Evolutionary conservation across 306 rosid species (phyloP).

Genomic region (Macrotyloma uniflorum): DNA sequence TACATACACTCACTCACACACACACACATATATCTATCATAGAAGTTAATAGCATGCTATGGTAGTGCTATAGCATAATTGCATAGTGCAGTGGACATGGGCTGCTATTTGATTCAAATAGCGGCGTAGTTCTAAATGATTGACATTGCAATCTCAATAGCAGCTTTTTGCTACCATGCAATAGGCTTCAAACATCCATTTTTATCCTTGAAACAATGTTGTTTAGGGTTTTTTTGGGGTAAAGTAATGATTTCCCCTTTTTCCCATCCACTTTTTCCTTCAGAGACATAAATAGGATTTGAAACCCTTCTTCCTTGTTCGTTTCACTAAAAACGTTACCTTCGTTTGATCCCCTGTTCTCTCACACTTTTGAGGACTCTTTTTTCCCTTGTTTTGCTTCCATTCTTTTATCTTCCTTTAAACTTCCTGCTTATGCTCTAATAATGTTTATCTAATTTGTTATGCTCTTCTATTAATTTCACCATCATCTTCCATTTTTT

Average conservation of each 20-base stretch:
- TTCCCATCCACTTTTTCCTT: background rate
- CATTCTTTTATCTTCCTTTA: background rate
- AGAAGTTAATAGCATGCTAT: background rate
- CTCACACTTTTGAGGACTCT: background rate
- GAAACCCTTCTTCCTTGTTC: background rate
- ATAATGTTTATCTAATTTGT: background rate
- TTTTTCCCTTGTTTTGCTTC: background rate
- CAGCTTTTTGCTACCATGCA: background rate
- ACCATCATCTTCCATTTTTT: no score
- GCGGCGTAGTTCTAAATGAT: background rate
- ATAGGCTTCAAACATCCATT: background rate
- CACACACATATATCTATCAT: background rate
- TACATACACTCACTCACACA: no score
- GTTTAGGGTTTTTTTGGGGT: background rate
- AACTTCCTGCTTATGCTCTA: background rate
- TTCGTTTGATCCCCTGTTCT: background rate
- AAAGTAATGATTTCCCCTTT: background rate
- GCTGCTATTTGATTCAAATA: background rate
- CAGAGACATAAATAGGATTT: background rate
- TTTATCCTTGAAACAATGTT: background rate
- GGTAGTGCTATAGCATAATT: background rate
- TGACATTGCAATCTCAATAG: background rate
- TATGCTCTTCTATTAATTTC: background rate
- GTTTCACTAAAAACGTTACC: background rate
- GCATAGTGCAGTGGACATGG: background rate